phyloP scores from a whole-genome alignment of 345 rosid species.

The Mallotus nudiflorus region DNA sequence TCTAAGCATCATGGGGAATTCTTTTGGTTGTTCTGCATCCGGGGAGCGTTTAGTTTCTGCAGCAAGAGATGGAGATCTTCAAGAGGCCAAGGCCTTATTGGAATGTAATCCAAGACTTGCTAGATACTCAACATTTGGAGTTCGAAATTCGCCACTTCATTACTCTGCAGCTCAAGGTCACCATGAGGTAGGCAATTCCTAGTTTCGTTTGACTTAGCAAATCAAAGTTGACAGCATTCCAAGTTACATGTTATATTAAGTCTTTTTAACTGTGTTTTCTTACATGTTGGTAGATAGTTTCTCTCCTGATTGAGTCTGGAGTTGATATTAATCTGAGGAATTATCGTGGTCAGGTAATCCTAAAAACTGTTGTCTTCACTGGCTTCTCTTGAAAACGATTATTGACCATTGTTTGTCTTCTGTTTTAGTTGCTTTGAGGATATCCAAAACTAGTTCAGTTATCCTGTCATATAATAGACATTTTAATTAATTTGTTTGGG shows the following conservation, averaged over 20 bases:
- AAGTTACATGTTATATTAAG: neutral
- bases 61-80: constrained; percentile 97
- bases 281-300: constrained; percentile 63
- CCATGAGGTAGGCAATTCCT: constrained; percentile 86
- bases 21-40: constrained; percentile 98
- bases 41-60: constrained; percentile 98
- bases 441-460: neutral
- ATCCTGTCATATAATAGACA: neutral
- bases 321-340: constrained; percentile 95
- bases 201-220: neutral
- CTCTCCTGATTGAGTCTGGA: constrained; percentile 92
- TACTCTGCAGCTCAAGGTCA: constrained; percentile 99
- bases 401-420: neutral
- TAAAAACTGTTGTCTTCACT: neutral
- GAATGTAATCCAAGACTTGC: constrained; percentile 94
- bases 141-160: constrained; percentile 92
- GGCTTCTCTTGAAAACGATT: neutral
- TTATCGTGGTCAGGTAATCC: constrained; percentile 93
- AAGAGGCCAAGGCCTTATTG: constrained; percentile 89
- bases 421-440: neutral
- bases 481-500: neutral
- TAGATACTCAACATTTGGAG: constrained; percentile 91
- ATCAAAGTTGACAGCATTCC: neutral
- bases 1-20: constrained; percentile 83
- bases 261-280: constrained; percentile 15